A percentile compares a stretch with the other conserved stretches of the same genome.
These are phyloP conservation scores for Hyaloscypha finlandica DNA, from an alignment of 495 filamentous ascomycete species.

Conservation along the genomic window DNA sequence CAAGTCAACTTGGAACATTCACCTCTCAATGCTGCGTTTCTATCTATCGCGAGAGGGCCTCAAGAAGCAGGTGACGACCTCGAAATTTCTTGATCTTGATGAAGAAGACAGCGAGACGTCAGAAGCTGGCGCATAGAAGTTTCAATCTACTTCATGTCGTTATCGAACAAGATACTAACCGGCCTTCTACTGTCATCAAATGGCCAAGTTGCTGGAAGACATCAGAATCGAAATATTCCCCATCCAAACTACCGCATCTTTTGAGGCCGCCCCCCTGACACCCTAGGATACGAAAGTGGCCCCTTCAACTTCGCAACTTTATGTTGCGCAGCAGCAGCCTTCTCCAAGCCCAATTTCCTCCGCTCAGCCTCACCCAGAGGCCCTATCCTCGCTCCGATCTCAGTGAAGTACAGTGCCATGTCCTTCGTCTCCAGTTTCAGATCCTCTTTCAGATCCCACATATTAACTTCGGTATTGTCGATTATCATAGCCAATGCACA, in stretches of 20 bases:
- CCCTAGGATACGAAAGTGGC: conserved; percentile 81
- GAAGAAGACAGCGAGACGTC: too few species aligned
- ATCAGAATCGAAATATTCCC: too few species aligned
- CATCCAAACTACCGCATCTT: conserved; percentile 8
- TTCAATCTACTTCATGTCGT: too few species aligned
- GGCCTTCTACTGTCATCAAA: neutral
- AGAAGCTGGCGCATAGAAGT: too few species aligned
- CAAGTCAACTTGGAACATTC: too few species aligned
- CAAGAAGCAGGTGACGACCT: too few species aligned
- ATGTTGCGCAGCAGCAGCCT: conserved; percentile 60
- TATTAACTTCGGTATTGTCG: conserved; percentile 78
- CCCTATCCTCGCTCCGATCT: conserved; percentile 73
- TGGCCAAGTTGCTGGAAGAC: neutral
- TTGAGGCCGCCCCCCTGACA: conserved; percentile 13
- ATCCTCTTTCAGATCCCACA: conserved; percentile 74
- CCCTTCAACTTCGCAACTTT: conserved; percentile 70
- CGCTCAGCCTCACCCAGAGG: conserved; percentile 51
- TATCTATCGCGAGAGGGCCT: too few species aligned
- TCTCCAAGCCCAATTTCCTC: conserved; percentile 49
- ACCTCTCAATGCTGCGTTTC: too few species aligned
- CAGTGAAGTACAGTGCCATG: conserved; percentile 69
- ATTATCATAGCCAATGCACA: conserved; percentile 68
- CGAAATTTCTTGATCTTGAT: too few species aligned
- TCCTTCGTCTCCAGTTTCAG: conserved; percentile 70
- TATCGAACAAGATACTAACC: too few species aligned